Conservation (phyloP, 1,139 yeast genomes). For the Magnusiomyces ingens region DNA sequence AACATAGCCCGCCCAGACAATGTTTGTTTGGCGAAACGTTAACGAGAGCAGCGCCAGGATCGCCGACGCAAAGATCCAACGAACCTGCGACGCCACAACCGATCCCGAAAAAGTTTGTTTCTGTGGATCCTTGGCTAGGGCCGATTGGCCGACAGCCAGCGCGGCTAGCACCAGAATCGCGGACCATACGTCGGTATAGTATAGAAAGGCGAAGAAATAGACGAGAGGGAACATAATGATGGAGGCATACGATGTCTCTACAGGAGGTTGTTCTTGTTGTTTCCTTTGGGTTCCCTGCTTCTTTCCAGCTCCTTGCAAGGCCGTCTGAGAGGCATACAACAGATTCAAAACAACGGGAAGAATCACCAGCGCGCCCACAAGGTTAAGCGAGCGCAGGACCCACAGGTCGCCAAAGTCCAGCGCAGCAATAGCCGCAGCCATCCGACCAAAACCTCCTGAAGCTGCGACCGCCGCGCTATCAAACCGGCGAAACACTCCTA, state of each 20-base stretch:
- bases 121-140: background rate
- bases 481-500: too few species aligned
- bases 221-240: conserved; percentile 52
- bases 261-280: conserved; percentile 15
- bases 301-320: conserved; percentile 1
- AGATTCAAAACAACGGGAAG: conserved; percentile 40
- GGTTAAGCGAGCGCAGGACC: conserved; percentile 51
- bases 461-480: too few species aligned
- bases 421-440: background rate
- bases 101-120: conserved; percentile 12
- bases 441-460: too few species aligned
- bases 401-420: background rate
- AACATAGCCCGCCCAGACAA: conserved; percentile 75
- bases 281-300: conserved; percentile 23
- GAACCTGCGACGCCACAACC: background rate
- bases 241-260: conserved; percentile 41
- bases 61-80: conserved; percentile 18
- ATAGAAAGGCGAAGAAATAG: conserved; percentile 64
- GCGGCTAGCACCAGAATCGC: conserved; percentile 56
- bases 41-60: conserved; percentile 33
- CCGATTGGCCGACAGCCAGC: conserved; percentile 34
- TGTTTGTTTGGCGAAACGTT: conserved; percentile 82
- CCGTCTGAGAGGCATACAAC: conserved; percentile 8
- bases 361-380: conserved; percentile 53
- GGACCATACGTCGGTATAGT: conserved; percentile 93